These are phyloP conservation scores for Lactarius indigo DNA, from an alignment of 768 basidiomycete genomes.

Conservation along the genomic window DNA sequence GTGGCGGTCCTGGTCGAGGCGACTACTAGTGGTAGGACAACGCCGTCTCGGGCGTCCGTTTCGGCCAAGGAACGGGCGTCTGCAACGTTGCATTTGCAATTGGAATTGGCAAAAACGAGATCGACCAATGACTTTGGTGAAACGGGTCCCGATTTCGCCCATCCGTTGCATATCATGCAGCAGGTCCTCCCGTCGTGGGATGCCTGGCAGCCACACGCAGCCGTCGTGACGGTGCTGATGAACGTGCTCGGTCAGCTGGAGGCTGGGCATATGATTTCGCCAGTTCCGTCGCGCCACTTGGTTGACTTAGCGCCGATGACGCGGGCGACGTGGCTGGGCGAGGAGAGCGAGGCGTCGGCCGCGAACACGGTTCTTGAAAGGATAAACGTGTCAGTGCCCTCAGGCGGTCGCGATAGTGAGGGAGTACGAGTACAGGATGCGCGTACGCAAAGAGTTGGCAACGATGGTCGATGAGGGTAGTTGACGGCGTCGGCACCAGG, in stretches of 20 bases:
- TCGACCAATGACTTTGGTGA: neutral
- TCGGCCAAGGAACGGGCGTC: constrained; percentile 11
- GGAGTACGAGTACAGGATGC: constrained; percentile 48
- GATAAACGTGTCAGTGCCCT: constrained; percentile 35
- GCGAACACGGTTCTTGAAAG: neutral
- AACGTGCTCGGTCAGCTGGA: constrained; percentile 46
- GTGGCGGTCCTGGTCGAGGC: constrained; percentile 12
- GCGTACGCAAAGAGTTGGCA: constrained; percentile 30
- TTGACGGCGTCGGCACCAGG: too few species aligned
- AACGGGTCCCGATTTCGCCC: constrained; percentile 45
- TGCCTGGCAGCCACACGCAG: constrained; percentile 59
- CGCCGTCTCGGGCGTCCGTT: neutral
- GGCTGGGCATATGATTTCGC: constrained; percentile 47
- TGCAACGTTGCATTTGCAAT: neutral
- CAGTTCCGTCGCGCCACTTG: constrained; percentile 31
- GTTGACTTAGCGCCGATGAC: constrained; percentile 29
- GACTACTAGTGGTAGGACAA: neutral
- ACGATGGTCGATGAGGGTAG: constrained; percentile 15
- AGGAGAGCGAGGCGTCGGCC: constrained; percentile 10
- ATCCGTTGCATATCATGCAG: constrained; percentile 57
- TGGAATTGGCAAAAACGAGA: constrained; percentile 10
- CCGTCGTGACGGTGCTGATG: constrained; percentile 46
- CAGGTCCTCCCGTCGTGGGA: constrained; percentile 63
- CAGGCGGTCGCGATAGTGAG: constrained; percentile 44
- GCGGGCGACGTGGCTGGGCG: constrained; percentile 7